Conservation (phyloP, 2,329 filamentous ascomycete species). For the Botrytis fabae region DNA sequence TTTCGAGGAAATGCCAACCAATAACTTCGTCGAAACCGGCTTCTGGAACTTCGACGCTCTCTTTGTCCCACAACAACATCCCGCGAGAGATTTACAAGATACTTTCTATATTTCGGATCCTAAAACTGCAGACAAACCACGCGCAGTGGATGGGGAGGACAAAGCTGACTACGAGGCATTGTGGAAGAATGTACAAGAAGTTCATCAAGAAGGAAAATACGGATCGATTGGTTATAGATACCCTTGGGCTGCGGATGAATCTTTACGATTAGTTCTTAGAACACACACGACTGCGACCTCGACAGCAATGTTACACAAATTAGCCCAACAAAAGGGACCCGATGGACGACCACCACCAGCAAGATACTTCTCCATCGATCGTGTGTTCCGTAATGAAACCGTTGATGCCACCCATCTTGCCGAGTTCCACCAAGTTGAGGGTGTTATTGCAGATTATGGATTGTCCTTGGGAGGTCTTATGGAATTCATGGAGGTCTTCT, state of each 20-base stretch:
- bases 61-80: conserved; percentile 96
- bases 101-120: conserved; percentile 98
- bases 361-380: conserved; percentile 98
- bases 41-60: conserved; percentile 99
- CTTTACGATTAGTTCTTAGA: conserved; percentile 81
- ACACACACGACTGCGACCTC: conserved; percentile 96
- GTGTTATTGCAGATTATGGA: conserved; percentile 95
- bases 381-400: conserved; percentile 96
- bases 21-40: conserved; percentile 89
- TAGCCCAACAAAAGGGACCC: conserved; percentile 78
- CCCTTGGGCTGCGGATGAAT: conserved; percentile 86
- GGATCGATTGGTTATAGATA: conserved; percentile 97
- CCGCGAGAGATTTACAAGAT: conserved; percentile 94
- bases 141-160: conserved; percentile 54
- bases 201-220: conserved; percentile 89
- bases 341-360: conserved; percentile 65
- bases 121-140: conserved; percentile 67
- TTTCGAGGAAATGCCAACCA: conserved; percentile 97
- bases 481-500: conserved; percentile 94
- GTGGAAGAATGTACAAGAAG: conserved; percentile 81
- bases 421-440: conserved; percentile 98
- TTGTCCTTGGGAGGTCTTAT: conserved; percentile 90
- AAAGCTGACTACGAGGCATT: conserved; percentile 76
- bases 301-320: conserved; percentile 84
- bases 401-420: conserved; percentile 96